Percentiles rank a stretch among this genome's conserved stretches.
Evolutionary conservation across 148 eudicot genomes (phyloP).

Genomic region (Tetragonia tetragonoides): DNA sequence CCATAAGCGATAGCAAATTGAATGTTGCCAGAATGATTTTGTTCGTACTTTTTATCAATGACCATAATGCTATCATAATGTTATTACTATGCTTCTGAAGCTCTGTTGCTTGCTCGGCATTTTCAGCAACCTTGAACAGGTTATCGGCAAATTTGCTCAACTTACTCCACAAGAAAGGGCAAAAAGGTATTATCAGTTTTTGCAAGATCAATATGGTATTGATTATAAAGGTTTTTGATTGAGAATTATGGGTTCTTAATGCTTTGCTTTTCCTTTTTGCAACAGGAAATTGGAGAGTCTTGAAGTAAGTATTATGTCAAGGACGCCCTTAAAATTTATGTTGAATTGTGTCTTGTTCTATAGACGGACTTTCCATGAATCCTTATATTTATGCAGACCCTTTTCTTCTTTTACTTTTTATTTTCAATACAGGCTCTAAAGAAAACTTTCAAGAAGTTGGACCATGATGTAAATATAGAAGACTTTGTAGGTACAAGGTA

Average conservation of each 20-base stretch:
- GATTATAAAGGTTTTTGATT: neutral
- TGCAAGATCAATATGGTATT: neutral
- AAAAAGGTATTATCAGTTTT: constrained; percentile 43
- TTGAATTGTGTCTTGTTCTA: neutral
- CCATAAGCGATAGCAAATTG: neutral
- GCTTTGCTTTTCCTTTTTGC: constrained; percentile 22
- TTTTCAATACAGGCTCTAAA: constrained; percentile 46
- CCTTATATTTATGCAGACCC: neutral
- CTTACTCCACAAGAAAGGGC: constrained; percentile 81
- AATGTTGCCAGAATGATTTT: neutral
- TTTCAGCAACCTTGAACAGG: constrained; percentile 77
- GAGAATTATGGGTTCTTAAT: constrained; percentile 17
- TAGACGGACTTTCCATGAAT: neutral
- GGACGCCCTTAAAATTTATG: neutral
- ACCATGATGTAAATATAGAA: constrained; percentile 64
- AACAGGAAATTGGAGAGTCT: constrained; percentile 94
- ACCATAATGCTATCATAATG: neutral
- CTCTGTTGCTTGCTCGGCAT: constrained; percentile 14
- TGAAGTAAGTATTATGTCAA: constrained; percentile 63
- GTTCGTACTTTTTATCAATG: neutral
- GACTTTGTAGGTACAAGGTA: constrained; percentile 73
- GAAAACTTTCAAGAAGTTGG: constrained; percentile 77
- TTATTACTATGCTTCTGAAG: constrained; percentile 3
- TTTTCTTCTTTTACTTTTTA: neutral
- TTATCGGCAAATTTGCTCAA: constrained; percentile 79